A percentile compares a stretch with the other conserved stretches of the same genome.
phyloP scores from a whole-genome alignment of 2,329 filamentous ascomycete genomes.

The Pestalotiopsis sp. region DNA sequence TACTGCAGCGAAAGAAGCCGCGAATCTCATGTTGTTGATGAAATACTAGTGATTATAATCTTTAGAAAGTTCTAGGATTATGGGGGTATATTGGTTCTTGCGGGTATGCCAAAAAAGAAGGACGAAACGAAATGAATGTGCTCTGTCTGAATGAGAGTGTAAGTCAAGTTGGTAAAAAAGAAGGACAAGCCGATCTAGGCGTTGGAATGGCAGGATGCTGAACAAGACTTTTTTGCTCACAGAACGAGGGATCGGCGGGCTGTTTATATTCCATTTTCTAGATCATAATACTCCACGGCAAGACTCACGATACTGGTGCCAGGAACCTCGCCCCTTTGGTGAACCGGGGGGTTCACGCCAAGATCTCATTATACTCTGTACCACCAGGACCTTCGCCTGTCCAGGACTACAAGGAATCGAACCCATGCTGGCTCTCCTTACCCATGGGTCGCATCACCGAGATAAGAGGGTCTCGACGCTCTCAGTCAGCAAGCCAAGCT shows the following conservation, averaged over 20 bases:
- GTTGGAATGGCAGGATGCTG: background rate
- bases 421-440: background rate
- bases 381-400: background rate
- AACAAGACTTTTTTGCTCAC: background rate
- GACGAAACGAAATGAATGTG: constrained; percentile 6
- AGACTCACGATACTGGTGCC: background rate
- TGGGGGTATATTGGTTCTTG: background rate
- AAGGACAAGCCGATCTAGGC: constrained; percentile 4
- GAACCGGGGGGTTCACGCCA: background rate
- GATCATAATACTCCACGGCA: background rate
- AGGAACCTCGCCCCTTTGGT: background rate
- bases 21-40: constrained; percentile 15
- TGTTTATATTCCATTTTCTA: background rate
- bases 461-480: background rate
- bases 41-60: background rate
- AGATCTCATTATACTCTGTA: background rate
- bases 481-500: background rate
- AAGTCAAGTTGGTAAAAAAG: background rate
- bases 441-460: background rate
- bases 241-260: background rate
- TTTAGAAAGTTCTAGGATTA: background rate
- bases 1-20: constrained; percentile 9
- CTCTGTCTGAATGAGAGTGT: background rate
- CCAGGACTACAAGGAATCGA: background rate
- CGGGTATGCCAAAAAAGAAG: background rate